Base-by-base conservation (phyloP, 1,284 basidiomycete genomes). In the Pyrrhoderma lamaoense region DNA sequence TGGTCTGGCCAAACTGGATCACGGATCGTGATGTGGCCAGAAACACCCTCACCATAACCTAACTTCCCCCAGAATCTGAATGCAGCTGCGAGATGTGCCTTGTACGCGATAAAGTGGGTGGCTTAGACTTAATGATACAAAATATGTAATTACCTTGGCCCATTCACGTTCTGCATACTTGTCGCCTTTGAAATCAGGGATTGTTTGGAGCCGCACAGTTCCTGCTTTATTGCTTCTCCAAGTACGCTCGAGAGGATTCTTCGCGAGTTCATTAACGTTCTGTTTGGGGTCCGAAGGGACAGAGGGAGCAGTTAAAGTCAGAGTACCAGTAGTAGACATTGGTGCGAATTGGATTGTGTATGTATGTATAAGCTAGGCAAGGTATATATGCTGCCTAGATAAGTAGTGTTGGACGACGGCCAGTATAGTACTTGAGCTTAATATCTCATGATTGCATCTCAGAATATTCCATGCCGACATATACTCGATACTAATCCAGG, bases 1-100 rank as follows among this genome's bases (percentile, higher is more conserved):
- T 59, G 62, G 54, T 67, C 56, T n/a, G 59, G 61, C 35, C 63
- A 58, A 48, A 68, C 62, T 1, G 68, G 65, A 54, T 72, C 71
- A 27, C 70, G 63, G 44, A 70, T 66, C 4, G 70, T 74, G 36
- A 73, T 61, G 54, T 71, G 70, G 2, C 65, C 65, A 5, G 77
- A 73, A 14, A 75, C 68, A n/a, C 80, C 79, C 56, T 83, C 80
- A 49, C 77, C 79, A 57, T 73, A 80, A 2, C 79, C 79, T 16
- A 74, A 62, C 52, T 74, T 69, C 69, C 70, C 70, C 52, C 75
- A 77, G 47, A 76, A 73, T 42, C 76, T 64, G 60, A 74, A 72
- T 0, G 74, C 71, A 60, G 65, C 73, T 44, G 73, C 77, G 36
- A 82, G 68, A 27, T 76, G 64, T 57, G 25, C 9, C 25, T 46